Evolutionary conservation across 306 rosid genomes (phyloP).

Genomic region (Hippophae rhamnoides): DNA sequence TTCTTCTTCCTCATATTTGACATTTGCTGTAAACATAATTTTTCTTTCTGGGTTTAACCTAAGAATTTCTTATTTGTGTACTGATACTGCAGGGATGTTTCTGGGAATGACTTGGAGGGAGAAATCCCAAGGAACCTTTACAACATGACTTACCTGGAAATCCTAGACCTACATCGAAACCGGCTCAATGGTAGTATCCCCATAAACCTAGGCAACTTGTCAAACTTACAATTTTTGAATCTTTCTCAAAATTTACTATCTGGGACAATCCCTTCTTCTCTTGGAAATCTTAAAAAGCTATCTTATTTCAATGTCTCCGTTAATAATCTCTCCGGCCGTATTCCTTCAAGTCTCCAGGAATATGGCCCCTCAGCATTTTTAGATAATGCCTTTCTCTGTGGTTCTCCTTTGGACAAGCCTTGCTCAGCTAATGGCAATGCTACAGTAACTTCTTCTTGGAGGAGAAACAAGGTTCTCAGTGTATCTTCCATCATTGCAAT

Average conservation of each 20-base stretch:
- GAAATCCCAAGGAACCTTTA: conserved; percentile 57
- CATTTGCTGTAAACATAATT: conserved; percentile 13
- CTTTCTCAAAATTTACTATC: background rate
- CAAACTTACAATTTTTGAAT: too few relatives aligned
- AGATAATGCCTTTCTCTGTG: conserved; percentile 77
- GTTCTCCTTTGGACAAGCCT: conserved; percentile 60
- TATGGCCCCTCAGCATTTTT: conserved; percentile 66
- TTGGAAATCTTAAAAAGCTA: background rate
- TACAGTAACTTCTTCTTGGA: conserved; percentile 21
- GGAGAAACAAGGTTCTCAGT: conserved; percentile 53
- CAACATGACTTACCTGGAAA: conserved; percentile 65
- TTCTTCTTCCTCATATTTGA: conserved; percentile 4
- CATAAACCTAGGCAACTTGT: background rate
- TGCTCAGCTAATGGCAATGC: conserved; percentile 46
- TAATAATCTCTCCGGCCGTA: background rate
- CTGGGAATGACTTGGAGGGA: conserved; percentile 71
- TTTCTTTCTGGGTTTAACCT: conserved; percentile 19
- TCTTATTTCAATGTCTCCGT: background rate
- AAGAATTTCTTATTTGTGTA: conserved; percentile 11
- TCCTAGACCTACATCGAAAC: conserved; percentile 53
- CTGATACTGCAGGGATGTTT: conserved; percentile 70
- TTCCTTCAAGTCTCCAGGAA: conserved; percentile 28
- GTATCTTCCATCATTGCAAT: conserved; percentile 79
- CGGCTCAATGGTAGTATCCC: background rate
- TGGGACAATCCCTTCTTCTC: background rate